Base-by-base conservation (phyloP, 108 stramenopile species). In the Epithemia pelagica region DNA sequence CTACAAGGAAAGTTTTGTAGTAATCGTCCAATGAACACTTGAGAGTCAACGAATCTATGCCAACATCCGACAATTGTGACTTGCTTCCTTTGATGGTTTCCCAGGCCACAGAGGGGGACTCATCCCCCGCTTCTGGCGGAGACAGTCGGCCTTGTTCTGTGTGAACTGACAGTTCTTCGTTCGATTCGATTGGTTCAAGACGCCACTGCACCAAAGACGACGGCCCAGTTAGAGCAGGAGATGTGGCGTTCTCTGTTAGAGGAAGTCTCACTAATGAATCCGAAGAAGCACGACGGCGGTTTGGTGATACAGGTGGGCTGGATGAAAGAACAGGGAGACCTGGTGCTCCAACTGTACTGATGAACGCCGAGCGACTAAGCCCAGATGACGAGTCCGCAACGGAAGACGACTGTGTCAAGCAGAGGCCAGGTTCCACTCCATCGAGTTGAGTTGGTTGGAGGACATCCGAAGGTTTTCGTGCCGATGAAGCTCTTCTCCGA, bases 1-100 rank as follows among this genome's bases (percentile, higher is more conserved):
- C 78, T 2, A 78, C 75, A 2, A 92, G 54, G 62, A 89, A 92
- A 5, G 74, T 31, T 31, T 70, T 57, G 54, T 71, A 87, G 33
- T 87, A 92, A 1, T 76, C 60, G 20, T 79, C 73, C 29, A 89
- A 60, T 0, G 84, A 74, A 32, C 83, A 82, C 2, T 46, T 22
- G 8, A 63, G 32, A 5, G 37, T 46, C 37, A 46, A 15, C 37
- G 37, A 46, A 5, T 57, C 26, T 57, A 57, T 19, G n/a, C 56
- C 56, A 57, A 57, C 26, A 57, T 57, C 56, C 56, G 5, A 7
- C 7, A 57, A 26, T 26, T 26, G 26, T 18, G 56, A 23, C 7
- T 57, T 26, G 56, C 25, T 26, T 5, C 5, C 21, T 26, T 57
- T 57, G 15, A 26, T 7, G n/a, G 18, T 3, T 18, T 7, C 26